phyloP scores from a whole-genome alignment of 495 filamentous ascomycete species.

The Stereocaulon alpinum region DNA sequence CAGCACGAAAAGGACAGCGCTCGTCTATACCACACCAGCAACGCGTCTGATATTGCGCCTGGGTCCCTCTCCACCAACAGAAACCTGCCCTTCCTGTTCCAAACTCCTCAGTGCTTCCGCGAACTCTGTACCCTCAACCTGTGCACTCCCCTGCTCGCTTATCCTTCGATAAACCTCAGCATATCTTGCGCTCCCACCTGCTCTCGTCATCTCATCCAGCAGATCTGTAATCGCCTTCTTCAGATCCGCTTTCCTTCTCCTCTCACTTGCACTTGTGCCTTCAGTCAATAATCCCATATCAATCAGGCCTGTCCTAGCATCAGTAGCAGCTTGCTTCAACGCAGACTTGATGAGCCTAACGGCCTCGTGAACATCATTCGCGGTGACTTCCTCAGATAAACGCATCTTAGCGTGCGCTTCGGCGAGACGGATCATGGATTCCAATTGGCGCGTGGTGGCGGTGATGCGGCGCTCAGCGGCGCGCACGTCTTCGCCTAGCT shows the following conservation, averaged over 20 bases:
- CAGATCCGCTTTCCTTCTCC: conserved; percentile 69
- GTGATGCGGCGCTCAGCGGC: conserved; percentile 92
- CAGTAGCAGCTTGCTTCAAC: conserved; percentile 94
- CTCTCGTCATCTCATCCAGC: conserved; percentile 63
- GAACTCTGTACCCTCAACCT: conserved; percentile 69
- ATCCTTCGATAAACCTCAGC: conserved; percentile 63
- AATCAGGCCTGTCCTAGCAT: conserved; percentile 81
- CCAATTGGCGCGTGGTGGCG: conserved; percentile 88
- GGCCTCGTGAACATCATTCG: conserved; percentile 78
- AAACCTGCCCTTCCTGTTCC: conserved; percentile 76
- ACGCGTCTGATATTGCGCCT: conserved; percentile 75
- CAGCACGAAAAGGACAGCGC: background rate
- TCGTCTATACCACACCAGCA: conserved; percentile 32
- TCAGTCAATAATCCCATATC: conserved; percentile 94
- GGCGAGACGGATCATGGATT: conserved; percentile 91
- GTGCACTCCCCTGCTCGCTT: conserved; percentile 62
- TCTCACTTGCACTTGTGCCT: conserved; percentile 74
- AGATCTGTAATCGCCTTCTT: conserved; percentile 65
- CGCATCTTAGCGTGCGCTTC: conserved; percentile 99
- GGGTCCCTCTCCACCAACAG: conserved; percentile 74
- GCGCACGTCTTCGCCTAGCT: conserved; percentile 89
- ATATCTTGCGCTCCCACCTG: conserved; percentile 60
- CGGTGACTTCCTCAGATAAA: conserved; percentile 62
- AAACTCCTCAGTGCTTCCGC: conserved; percentile 64
- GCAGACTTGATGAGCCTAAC: conserved; percentile 85